Conservation (phyloP, 2,329 filamentous ascomycete genomes). For the Hypoxylon sp. region DNA sequence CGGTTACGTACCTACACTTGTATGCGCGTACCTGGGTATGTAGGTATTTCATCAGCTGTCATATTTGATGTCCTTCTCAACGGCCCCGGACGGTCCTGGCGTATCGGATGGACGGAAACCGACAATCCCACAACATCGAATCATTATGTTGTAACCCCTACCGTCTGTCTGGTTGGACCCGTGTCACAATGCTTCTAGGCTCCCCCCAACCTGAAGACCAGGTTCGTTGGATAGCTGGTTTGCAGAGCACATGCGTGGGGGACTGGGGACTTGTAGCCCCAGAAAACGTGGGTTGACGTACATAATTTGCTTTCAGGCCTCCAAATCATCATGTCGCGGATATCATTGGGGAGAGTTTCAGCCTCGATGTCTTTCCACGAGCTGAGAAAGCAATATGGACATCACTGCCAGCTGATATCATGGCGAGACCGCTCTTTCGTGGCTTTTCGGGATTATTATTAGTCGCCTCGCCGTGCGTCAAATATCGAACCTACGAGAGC, state of each 20-base stretch:
- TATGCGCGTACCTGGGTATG: no score
- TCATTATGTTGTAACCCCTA: constrained; percentile 16
- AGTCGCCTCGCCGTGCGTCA: constrained; percentile 23
- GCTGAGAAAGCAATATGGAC: constrained; percentile 15
- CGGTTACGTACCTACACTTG: constrained; percentile 20
- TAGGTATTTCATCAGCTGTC: constrained; percentile 14
- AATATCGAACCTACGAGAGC: constrained; percentile 29
- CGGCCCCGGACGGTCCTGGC: constrained; percentile 9
- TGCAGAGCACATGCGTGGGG: no score
- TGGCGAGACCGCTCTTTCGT: constrained; percentile 13
- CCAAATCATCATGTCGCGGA: constrained; percentile 11
- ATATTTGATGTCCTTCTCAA: constrained; percentile 3
- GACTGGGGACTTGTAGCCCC: constrained; percentile 12
- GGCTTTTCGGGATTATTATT: constrained; percentile 22
- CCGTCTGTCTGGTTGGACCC: constrained; percentile 20
- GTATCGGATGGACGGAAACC: constrained; percentile 19
- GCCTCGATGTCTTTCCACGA: constrained; percentile 2
- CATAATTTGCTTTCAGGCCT: no score
- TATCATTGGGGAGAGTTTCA: constrained; percentile 1
- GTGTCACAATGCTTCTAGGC: constrained; percentile 16
- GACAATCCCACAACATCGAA: constrained; percentile 12
- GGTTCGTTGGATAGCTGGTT: no score
- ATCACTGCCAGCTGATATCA: constrained; percentile 8
- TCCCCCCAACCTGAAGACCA: no score
- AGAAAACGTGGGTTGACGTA: no score